Evolutionary conservation across 805 yeast species (phyloP).

Genomic region (Candida saitoana): DNA sequence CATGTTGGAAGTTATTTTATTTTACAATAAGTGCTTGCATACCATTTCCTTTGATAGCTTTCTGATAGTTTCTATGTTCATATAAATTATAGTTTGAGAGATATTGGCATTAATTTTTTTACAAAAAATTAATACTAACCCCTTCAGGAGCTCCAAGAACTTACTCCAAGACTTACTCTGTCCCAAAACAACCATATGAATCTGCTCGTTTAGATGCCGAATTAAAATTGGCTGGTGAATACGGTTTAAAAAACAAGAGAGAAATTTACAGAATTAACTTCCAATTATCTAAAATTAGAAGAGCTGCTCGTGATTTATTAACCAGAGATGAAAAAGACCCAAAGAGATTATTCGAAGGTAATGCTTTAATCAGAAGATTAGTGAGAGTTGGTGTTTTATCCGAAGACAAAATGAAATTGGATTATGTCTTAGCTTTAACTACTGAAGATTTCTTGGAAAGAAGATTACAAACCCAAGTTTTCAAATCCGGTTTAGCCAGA

Average conservation of each 20-base stretch:
- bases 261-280: constrained; percentile 99
- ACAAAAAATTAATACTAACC: constrained; percentile 19
- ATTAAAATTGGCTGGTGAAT: constrained; percentile 99
- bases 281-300: constrained; percentile 99
- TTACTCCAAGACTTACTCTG: constrained; percentile 98
- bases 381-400: constrained; percentile 98
- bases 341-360: constrained; percentile 99
- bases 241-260: constrained; percentile 99
- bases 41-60: neutral
- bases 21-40: neutral
- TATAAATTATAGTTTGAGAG: neutral
- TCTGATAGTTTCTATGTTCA: neutral
- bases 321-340: constrained; percentile 99
- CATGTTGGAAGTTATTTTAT: neutral
- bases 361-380: constrained; percentile 99
- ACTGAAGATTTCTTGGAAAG: constrained; percentile 99
- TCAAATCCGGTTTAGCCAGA: constrained; percentile 99
- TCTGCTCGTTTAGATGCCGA: constrained; percentile 99
- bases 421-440: constrained; percentile 97
- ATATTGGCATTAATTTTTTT: neutral
- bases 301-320: constrained; percentile 99
- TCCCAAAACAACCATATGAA: constrained; percentile 99
- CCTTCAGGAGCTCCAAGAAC: constrained; percentile 93
- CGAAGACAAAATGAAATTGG: constrained; percentile 99
- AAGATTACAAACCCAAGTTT: constrained; percentile 99